Base-by-base conservation (phyloP, 2,329 filamentous ascomycete genomes). In the Knufia fluminis region DNA sequence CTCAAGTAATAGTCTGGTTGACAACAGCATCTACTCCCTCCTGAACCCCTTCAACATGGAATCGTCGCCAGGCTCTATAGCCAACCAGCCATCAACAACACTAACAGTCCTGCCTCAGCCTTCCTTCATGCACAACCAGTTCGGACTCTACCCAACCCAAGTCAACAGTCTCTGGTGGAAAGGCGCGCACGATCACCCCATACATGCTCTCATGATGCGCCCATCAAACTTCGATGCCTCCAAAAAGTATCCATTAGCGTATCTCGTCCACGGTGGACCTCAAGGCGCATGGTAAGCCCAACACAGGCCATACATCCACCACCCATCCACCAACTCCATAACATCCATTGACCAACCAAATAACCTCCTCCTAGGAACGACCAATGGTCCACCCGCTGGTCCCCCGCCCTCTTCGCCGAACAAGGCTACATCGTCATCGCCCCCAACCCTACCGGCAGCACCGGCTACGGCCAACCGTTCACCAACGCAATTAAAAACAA, bases 381-480 rank as follows among this genome's bases (percentile, higher is more conserved):
- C 53, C 64, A 67, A 43, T 79, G 76, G 76, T 71, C 68, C 44
- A 73, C 68, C 3, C 63, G 76, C 54, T 77, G 72, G 71, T 79
- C 80, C 52, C 66, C 70, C 1, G 71, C 72, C 1, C 64, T 77
- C 2, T 81, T 77, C 65, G 78, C 78, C 3, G 76, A 80, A 56
- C 75, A 81, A 59, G 79, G 78, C 7, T 82, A 80, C 52, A 66
- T 80, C 8, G 72, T 80, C 1, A 66, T 82, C n/a, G 66, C 71
- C 4, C 79, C 79, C 2, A 80, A 81, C 54, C 73, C 78, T 1
- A 76, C 76, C 0, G 79, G 78, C 17, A 79, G 75, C 49, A 71
- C 69, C 2, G 76, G 77, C 0, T 82, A 77, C 51, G 79, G 78
- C 1, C 66, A 78, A 58, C 62, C 66, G 2, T 72, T 78, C 49